Evolutionary conservation across 345 rosid genomes (phyloP), one percentile per base, ranked within the genome.

Genomic region (Arabis hirsuta): DNA sequence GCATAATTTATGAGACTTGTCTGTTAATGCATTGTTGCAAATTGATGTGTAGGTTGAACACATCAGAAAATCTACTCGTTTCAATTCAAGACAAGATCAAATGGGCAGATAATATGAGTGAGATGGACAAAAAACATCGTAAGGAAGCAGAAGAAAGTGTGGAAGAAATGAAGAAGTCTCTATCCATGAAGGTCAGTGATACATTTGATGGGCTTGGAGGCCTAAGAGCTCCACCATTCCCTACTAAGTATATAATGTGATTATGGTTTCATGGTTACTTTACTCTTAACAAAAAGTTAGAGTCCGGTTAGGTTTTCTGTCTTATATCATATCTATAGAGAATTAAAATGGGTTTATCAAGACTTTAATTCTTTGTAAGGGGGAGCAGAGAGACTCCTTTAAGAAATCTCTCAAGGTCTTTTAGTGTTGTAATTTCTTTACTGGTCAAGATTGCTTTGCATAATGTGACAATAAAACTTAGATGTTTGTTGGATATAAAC

Each of bases 31-130:
- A 38, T 44, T 53, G 12, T 27, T 1, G 0, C 26, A 54, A 70
- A 63, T 52, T 66, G 47, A 52, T 79, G 78, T 45, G 51, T 65
- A 96, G 99, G 99, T 79, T 92, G 87, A 72, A 73, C 55, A 86
- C 98, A 4, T 96, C 99, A 52, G 98, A 92, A 62, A 84, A 81
- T 78, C 85, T 92, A 58, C 97, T 96, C 19, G 74, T 81, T 39
- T 78, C 98, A 8, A 90, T 96, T 81, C 97, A 92, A 85, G 97
- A 96, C 81, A 92, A 88, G 86, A 88, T 96, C 64, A 96, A 92
- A 74, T 96, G 99, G 99, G 99, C 98, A 32, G 99, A 96, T 82
- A 77, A 75, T n/a, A 92, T 86, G 96, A 86, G 93, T 74, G 99
- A 92, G 60, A 64, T 76, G 78, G 92, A 92, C 84, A 90, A 86